Percentiles rank a stretch among this genome's conserved stretches.
Evolutionary conservation across 768 basidiomycete genomes (phyloP).

Genomic region (Trametes maxima): DNA sequence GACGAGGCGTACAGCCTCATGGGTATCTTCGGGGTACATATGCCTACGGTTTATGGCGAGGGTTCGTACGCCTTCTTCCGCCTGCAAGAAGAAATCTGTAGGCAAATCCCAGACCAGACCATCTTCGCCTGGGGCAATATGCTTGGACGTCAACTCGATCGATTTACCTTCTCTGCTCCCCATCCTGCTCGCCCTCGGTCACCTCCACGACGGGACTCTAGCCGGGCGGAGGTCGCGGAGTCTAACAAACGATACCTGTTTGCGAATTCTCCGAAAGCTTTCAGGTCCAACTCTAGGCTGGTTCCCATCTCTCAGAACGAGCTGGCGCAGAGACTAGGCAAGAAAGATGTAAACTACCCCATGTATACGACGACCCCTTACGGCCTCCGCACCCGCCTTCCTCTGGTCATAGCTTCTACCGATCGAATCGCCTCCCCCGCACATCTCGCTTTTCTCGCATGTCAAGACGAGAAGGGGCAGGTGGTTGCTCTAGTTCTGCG

Average conservation of each 20-base stretch:
- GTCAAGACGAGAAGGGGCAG: background rate
- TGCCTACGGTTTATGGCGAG: conserved; percentile 16
- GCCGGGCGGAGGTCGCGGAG: too few relatives aligned
- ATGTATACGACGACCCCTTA: conserved; percentile 9
- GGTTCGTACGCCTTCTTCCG: conserved; percentile 15
- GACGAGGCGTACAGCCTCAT: conserved; percentile 21
- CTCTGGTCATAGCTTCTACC: background rate
- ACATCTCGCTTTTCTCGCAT: conserved; percentile 5
- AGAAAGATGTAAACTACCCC: background rate
- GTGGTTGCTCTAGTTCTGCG: conserved; percentile 4
- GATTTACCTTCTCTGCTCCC: background rate
- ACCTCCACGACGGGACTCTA: too few relatives aligned
- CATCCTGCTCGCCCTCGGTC: background rate
- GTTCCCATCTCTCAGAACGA: background rate
- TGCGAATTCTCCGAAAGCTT: too few relatives aligned
- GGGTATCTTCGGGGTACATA: conserved; percentile 19
- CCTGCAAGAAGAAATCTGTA: conserved; percentile 16
- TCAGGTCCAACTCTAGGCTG: too few relatives aligned
- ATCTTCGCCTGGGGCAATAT: conserved; percentile 20
- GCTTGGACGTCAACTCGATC: too few relatives aligned
- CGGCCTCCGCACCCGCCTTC: conserved; percentile 5
- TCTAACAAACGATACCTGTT: too few relatives aligned
- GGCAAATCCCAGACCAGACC: conserved; percentile 15
- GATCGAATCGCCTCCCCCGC: background rate
- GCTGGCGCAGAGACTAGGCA: background rate